These are phyloP conservation scores for Phytophthora foliorum DNA, from an alignment of 352 stramenopile genomes.

Conservation along the genomic window DNA sequence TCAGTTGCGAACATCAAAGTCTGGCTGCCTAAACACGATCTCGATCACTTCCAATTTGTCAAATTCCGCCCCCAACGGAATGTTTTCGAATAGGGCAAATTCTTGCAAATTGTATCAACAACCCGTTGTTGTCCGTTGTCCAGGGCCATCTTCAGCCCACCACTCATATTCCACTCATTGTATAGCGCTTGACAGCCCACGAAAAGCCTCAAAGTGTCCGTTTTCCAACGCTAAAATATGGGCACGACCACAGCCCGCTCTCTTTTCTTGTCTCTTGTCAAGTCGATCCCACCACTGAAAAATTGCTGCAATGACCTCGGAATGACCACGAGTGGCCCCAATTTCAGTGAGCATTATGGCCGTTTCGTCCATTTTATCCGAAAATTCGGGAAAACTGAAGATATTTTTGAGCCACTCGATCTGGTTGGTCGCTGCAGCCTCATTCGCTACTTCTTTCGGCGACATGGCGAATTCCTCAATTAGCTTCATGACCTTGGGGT, in stretches of 20 bases:
- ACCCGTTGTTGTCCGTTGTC: neutral
- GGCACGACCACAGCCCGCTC: neutral
- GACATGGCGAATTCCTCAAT: conserved; percentile 1
- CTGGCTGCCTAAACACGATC: neutral
- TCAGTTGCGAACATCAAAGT: neutral
- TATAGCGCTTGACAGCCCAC: conserved; percentile 1
- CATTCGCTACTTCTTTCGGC: neutral
- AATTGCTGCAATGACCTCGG: neutral
- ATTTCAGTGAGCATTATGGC: conserved; percentile 3
- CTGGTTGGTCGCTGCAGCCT: conserved; percentile 6
- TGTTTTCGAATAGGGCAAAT: neutral
- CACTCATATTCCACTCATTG: neutral
- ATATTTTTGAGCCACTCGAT: neutral
- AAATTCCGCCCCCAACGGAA: neutral
- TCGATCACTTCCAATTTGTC: neutral
- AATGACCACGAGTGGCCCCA: neutral
- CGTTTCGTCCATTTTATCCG: conserved; percentile 5
- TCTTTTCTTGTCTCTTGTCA: neutral
- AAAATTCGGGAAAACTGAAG: neutral
- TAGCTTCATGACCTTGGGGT: neutral
- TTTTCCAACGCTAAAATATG: conserved; percentile 2
- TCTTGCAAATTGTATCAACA: conserved; percentile 11
- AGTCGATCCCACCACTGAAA: conserved; percentile 5
- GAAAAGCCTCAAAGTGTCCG: conserved; percentile 3
- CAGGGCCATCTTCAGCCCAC: neutral